Evolutionary conservation across 1,284 basidiomycete genomes (phyloP), one percentile per base, ranked within the genome.

Genomic region (Sanghuangporus sanghuang): DNA sequence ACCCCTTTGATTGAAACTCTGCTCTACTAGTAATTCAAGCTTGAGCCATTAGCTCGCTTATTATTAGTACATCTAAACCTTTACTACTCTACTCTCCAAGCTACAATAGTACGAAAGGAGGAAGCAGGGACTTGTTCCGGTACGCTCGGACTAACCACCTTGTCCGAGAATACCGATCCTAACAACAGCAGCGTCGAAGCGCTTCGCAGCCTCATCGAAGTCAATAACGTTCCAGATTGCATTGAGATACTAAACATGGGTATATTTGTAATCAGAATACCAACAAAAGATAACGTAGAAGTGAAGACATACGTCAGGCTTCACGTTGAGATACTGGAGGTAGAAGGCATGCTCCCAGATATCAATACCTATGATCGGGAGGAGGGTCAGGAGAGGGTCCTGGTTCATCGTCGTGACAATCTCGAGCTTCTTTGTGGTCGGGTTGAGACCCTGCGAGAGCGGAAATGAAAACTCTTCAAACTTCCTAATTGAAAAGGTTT

Each of bases 351-450:
- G 88, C 78, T 92, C 90, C 92, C 92, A 95, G 71, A 92, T 83
- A 72, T 96, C 95, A 68, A 96, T 87, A 66, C 94, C 93, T 68
- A 96, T 87, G 76, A 96, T 81, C 65, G 93, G 91, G 66, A 84
- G 76, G 73, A 85, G 89, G 50, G 77, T 75, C 68, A 93, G 78
- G 64, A 96, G 84, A 65, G 94, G 94, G 75, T 96, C 94, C 80
- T 96, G 94, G 83, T 96, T 95, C 27, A 90, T 75, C 46, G 94
- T 95, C 62, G 92, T 92, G 54, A 78, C 73, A 71, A 92, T 82
- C 77, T 90, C 90, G 57, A 95, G 85, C 68, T 79, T 80, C 76
- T 87, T 86, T 68, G 74, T 83, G 52, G 73, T 64, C 7, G 84
- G 79, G 78, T 91, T 88, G 64, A 81, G 75, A 7, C 87, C 90